Conservation (phyloP, 805 yeast genomes). For the Teunomyces barrocoloradensis region DNA sequence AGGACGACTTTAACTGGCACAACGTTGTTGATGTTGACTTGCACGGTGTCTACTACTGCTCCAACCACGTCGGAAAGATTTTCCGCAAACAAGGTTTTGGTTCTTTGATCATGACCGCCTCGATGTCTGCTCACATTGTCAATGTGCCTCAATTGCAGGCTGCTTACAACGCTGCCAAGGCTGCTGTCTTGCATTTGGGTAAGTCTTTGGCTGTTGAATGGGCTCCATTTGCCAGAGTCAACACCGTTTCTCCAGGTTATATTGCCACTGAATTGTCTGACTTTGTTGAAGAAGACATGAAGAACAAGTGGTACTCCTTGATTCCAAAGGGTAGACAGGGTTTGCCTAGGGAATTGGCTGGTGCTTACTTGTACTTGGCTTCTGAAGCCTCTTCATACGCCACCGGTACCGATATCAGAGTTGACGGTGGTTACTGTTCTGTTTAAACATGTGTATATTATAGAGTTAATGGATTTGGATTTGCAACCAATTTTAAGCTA, state of each 20-base stretch:
- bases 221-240: conserved; percentile 81
- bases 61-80: conserved; percentile 68
- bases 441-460: conserved; percentile 28
- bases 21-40: conserved; percentile 72
- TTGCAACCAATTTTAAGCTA: not conserved
- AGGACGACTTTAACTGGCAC: conserved; percentile 62
- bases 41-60: conserved; percentile 77
- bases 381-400: conserved; percentile 79
- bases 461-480: conserved; percentile 1
- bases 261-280: conserved; percentile 63
- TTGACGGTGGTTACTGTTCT: conserved; percentile 75
- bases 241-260: conserved; percentile 84
- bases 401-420: conserved; percentile 72
- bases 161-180: conserved; percentile 83
- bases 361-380: conserved; percentile 77
- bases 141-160: conserved; percentile 87
- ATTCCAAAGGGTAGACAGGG: conserved; percentile 79
- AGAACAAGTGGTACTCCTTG: conserved; percentile 38
- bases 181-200: conserved; percentile 74
- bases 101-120: conserved; percentile 79
- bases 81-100: conserved; percentile 76
- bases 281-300: conserved; percentile 34
- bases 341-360: conserved; percentile 67
- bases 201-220: conserved; percentile 83
- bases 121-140: conserved; percentile 86